phyloP scores from a whole-genome alignment of 179 eudicot genomes.

The Carnegiea gigantea region DNA sequence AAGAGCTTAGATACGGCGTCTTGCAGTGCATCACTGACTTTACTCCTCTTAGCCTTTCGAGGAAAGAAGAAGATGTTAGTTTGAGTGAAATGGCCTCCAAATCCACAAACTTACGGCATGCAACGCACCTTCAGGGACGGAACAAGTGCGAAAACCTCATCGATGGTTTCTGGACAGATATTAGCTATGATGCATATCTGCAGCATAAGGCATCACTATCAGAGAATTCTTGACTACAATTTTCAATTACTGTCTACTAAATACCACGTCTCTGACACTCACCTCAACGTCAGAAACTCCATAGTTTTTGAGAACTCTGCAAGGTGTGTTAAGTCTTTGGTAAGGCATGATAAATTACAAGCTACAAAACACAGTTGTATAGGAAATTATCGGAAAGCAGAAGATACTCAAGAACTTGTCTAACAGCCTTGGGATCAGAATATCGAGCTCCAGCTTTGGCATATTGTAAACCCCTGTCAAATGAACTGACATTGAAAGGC shows the following conservation, averaged over 20 bases:
- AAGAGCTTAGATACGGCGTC: conserved; percentile 50
- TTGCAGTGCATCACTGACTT: conserved; percentile 53
- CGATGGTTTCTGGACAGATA: conserved; percentile 57
- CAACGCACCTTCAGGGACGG: conserved; percentile 74
- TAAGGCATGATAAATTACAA: conserved; percentile 18
- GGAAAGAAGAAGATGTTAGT: conserved; percentile 5
- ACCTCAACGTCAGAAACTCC: conserved; percentile 88
- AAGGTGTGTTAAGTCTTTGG: conserved; percentile 44
- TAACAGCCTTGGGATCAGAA: conserved; percentile 52
- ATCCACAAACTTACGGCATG: background rate
- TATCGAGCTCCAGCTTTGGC: conserved; percentile 58
- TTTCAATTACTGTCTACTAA: background rate
- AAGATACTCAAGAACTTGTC: conserved; percentile 81
- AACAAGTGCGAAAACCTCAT: conserved; percentile 71
- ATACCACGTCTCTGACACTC: conserved; percentile 8
- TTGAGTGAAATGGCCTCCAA: background rate
- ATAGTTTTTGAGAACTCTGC: conserved; percentile 60
- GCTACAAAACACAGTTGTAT: background rate
- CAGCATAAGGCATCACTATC: conserved; percentile 7
- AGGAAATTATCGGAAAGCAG: background rate
- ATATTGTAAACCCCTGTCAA: conserved; percentile 71
- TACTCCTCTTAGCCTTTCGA: conserved; percentile 51
- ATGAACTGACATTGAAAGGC: conserved; percentile 48
- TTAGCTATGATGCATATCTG: conserved; percentile 87
- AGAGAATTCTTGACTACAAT: background rate